A percentile compares a stretch with the other conserved stretches of the same genome.
Evolutionary conservation across 768 basidiomycete genomes (phyloP).

Genomic region (Cubamyces sp.): DNA sequence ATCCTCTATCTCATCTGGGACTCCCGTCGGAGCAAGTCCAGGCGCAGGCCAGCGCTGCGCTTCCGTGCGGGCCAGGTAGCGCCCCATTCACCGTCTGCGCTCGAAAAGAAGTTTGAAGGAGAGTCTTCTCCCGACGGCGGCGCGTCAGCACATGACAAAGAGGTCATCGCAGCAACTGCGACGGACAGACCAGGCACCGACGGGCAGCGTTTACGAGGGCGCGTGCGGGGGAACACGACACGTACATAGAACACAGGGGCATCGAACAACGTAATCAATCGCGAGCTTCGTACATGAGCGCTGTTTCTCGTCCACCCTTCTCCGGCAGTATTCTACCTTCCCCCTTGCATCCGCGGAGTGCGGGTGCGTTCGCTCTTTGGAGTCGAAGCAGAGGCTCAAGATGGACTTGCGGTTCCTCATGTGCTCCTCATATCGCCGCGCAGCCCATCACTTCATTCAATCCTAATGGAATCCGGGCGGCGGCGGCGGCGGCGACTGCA

Average conservation of each 20-base stretch:
- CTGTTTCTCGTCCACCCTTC: background rate
- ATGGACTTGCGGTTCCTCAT: too few relatives aligned
- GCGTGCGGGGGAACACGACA: background rate
- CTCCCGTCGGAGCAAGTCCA: constrained; percentile 50
- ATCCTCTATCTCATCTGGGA: constrained; percentile 77
- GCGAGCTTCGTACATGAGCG: background rate
- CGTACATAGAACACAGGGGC: background rate
- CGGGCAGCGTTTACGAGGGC: background rate
- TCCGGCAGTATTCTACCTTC: background rate
- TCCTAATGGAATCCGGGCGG: too few relatives aligned
- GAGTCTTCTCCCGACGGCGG: background rate
- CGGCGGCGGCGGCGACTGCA: too few relatives aligned
- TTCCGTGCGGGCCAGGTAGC: background rate
- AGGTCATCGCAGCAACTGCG: constrained; percentile 4
- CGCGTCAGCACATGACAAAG: background rate
- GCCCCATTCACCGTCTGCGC: background rate
- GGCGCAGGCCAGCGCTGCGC: constrained; percentile 8
- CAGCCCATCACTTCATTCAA: too few relatives aligned
- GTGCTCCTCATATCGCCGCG: too few relatives aligned
- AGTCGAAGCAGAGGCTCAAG: too few relatives aligned
- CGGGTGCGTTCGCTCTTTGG: background rate
- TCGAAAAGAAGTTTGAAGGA: constrained; percentile 6
- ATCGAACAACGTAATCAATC: background rate
- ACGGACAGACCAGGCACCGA: background rate
- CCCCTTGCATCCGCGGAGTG: background rate